Evolutionary conservation across 2,329 filamentous ascomycete species (phyloP).

Genomic region (Westerdykella aurantiaca): DNA sequence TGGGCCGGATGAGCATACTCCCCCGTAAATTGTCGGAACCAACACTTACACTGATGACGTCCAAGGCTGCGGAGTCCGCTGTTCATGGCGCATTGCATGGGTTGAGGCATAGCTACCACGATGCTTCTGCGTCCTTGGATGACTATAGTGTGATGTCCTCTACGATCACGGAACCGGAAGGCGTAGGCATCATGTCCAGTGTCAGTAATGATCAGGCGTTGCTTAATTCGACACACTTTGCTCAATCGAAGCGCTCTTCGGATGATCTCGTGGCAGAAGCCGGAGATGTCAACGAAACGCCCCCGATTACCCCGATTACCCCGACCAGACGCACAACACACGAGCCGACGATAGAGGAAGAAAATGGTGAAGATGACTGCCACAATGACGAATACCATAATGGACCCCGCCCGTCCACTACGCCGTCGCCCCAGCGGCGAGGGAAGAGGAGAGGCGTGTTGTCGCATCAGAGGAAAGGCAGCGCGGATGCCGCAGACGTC

Average conservation of each 20-base stretch:
- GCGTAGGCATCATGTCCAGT: constrained; percentile 8
- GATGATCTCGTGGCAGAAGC: constrained; percentile 29
- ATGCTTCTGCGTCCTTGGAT: constrained; percentile 9
- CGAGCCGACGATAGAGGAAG: too few species aligned
- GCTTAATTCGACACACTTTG: constrained; percentile 19
- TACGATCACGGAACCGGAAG: constrained; percentile 15
- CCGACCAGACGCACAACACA: too few species aligned
- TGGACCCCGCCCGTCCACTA: too few species aligned
- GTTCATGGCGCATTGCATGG: constrained; percentile 11
- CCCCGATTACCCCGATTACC: constrained; percentile 11
- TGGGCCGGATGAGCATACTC: constrained; percentile 26
- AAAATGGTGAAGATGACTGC: too few species aligned
- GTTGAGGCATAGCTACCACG: neutral
- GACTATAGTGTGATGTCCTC: constrained; percentile 29
- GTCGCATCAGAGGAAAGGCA: too few species aligned
- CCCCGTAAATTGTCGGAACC: constrained; percentile 27
- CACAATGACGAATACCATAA: too few species aligned
- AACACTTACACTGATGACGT: constrained; percentile 8
- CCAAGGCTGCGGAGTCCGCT: constrained; percentile 10
- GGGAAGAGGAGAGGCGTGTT: too few species aligned
- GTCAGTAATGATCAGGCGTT: constrained; percentile 2
- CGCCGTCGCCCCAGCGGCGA: too few species aligned
- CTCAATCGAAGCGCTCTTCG: constrained; percentile 30
- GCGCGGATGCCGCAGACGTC: too few species aligned
- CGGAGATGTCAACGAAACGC: constrained; percentile 20